Percentiles rank a stretch among this genome's conserved stretches.
Evolutionary conservation across 306 rosid species (phyloP).

Genomic region (Acacia confusa): DNA sequence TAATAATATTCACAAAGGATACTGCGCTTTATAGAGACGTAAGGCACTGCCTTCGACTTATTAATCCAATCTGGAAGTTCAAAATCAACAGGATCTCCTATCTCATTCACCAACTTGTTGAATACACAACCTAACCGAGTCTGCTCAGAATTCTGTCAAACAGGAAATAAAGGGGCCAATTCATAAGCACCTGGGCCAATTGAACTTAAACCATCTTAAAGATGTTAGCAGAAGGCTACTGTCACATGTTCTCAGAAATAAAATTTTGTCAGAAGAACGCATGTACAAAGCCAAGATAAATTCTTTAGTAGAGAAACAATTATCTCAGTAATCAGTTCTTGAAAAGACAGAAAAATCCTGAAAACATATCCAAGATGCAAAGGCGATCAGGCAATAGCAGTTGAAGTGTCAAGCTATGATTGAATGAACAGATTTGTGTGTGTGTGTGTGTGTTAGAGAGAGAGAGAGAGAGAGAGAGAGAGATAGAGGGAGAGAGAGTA

Average conservation of each 20-base stretch:
- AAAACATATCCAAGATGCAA: neutral
- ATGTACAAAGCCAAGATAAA: neutral
- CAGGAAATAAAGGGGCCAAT: neutral
- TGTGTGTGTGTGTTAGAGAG: neutral
- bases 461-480: neutral
- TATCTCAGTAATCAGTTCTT: neutral
- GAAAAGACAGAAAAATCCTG: neutral
- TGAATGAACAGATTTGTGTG: neutral
- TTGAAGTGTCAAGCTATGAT: neutral
- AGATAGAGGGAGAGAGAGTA: neutral
- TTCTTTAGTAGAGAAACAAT: neutral
- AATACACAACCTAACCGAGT: constrained; percentile 55
- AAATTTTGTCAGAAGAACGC: neutral
- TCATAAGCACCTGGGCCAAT: neutral
- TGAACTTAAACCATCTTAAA: neutral
- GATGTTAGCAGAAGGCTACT: neutral
- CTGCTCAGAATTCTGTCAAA: constrained; percentile 64
- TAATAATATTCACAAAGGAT: constrained; percentile 53
- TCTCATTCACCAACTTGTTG: constrained; percentile 68
- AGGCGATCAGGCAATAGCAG: neutral
- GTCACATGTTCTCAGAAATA: neutral
- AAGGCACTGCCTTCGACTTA: constrained; percentile 59
- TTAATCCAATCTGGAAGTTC: constrained; percentile 77
- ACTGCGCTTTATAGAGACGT: constrained; percentile 85
- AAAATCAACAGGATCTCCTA: constrained; percentile 78